Percentiles rank a stretch among this genome's conserved stretches.
Evolutionary conservation across 176 grass and related monocot genomes (phyloP).

Genomic region (Calamus simplicifolius): DNA sequence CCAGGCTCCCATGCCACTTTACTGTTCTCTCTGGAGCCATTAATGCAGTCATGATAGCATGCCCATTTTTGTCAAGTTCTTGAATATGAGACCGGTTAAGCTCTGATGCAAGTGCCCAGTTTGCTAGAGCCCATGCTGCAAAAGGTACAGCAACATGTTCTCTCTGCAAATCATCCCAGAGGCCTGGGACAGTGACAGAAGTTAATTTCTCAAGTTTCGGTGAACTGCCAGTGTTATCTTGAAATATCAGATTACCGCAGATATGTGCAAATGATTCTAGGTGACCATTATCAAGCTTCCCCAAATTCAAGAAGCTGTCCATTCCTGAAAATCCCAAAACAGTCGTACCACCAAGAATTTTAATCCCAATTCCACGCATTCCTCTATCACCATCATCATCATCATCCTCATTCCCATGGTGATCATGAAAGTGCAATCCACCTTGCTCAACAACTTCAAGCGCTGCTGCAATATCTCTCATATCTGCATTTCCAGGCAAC

Average conservation of each 20-base stretch:
- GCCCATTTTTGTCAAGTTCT: slow-evolving; percentile 81
- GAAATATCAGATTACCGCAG: slow-evolving; percentile 4
- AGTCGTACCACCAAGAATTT: slow-evolving; percentile 92
- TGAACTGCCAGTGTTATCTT: slow-evolving; percentile 29
- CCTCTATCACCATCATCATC: slow-evolving; percentile 45
- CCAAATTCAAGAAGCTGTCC: slow-evolving; percentile 28
- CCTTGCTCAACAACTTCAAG: slow-evolving; percentile 96
- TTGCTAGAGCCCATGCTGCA: slow-evolving; percentile 96
- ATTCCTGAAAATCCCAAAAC: slow-evolving; percentile 69
- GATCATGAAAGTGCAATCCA: slow-evolving; percentile 66
- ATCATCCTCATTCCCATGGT: slow-evolving; percentile 39
- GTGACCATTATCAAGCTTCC: slow-evolving; percentile 22
- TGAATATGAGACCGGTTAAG: slow-evolving; percentile 72
- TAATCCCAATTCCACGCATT: slow-evolving; percentile 84
- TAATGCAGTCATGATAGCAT: slow-evolving; percentile 68
- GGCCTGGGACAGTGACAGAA: slow-evolving; percentile 52
- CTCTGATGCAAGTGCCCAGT: slow-evolving; percentile 89
- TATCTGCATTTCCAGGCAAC: slow-evolving; percentile 62
- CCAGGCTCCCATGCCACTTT: slow-evolving; percentile 88
- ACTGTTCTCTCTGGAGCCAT: slow-evolving; percentile 89
- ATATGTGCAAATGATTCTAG: slow-evolving; percentile 11
- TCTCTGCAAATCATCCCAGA: slow-evolving; percentile 97
- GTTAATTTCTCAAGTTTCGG: slow-evolving; percentile 25
- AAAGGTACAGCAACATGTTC: slow-evolving; percentile 98
- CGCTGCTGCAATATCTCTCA: slow-evolving; percentile 69